Conservation (phyloP, 495 filamentous ascomycete species). For the Lepidopterella palustris region DNA sequence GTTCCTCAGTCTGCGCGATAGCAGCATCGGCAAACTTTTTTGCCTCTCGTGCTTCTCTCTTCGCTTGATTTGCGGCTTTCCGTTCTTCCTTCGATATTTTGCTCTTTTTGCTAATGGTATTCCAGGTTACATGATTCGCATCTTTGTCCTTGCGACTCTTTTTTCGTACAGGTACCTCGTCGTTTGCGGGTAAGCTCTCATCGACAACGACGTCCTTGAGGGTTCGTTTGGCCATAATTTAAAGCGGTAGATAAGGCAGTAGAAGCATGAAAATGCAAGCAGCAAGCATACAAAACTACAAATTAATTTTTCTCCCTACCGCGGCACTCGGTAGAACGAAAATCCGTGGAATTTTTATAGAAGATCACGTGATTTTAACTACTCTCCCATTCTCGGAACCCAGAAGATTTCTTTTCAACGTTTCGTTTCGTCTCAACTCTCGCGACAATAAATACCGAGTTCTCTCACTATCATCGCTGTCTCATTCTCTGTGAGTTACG, state of each 20-base stretch:
- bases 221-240: conserved; percentile 24
- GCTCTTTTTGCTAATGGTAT: conserved; percentile 1
- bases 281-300: neutral
- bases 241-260: neutral
- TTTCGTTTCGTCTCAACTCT: too few species aligned
- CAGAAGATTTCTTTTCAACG: too few species aligned
- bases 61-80: conserved; percentile 33
- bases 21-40: too few species aligned
- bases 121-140: neutral
- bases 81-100: conserved; percentile 30
- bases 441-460: too few species aligned
- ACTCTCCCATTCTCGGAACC: too few species aligned
- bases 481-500: too few species aligned
- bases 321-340: neutral
- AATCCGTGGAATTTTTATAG: too few species aligned
- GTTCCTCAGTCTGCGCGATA: neutral
- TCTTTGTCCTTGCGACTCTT: conserved; percentile 30
- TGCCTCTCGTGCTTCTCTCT: conserved; percentile 21
- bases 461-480: too few species aligned
- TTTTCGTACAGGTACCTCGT: conserved; percentile 15
- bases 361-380: too few species aligned
- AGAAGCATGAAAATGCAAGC: neutral
- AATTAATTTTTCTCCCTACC: neutral
- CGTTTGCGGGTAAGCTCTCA: neutral
- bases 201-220: conserved; percentile 17